A percentile compares a stretch with the other conserved stretches of the same genome.
Evolutionary conservation across 129 eudicot genomes (phyloP).

Genomic region (Helichrysum umbraculigerum): DNA sequence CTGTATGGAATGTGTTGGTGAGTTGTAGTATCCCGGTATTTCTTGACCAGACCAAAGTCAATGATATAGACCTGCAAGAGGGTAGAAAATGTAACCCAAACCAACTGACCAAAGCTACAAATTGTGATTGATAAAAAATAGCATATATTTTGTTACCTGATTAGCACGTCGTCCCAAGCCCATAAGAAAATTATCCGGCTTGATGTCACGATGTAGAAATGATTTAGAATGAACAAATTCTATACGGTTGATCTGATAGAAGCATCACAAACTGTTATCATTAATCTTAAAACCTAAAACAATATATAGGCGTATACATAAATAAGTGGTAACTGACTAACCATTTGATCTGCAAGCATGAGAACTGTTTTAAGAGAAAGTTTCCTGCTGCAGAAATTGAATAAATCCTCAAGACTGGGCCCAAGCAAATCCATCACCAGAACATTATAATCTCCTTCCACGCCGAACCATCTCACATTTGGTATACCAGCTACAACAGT

Average conservation of each 20-base stretch:
- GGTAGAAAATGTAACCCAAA: constrained; percentile 11
- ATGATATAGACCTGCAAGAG: constrained; percentile 70
- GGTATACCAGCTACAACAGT: constrained; percentile 80
- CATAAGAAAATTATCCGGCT: constrained; percentile 96
- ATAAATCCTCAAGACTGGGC: constrained; percentile 92
- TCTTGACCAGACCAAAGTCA: constrained; percentile 93
- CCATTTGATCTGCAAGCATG: constrained; percentile 99
- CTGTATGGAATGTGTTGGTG: constrained; percentile 97
- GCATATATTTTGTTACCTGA: constrained; percentile 51
- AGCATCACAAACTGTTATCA: constrained; percentile 7
- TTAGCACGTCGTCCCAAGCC: constrained; percentile 91
- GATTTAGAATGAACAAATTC: constrained; percentile 90
- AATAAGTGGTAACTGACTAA: constrained; percentile 12
- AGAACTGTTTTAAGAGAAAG: constrained; percentile 88
- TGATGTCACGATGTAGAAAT: constrained; percentile 86
- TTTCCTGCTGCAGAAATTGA: constrained; percentile 85
- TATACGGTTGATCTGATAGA: constrained; percentile 76
- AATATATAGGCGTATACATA: background rate
- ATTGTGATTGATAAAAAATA: background rate
- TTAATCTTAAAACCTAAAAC: background rate
- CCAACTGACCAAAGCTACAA: constrained; percentile 11
- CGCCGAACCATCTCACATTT: constrained; percentile 88
- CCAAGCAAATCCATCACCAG: constrained; percentile 95
- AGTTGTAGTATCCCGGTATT: constrained; percentile 75
- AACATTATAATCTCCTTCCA: constrained; percentile 90